These are phyloP conservation scores for Wallacemonas sp. DNA, from an alignment of 208 protist genomes.

Conservation along the genomic window DNA sequence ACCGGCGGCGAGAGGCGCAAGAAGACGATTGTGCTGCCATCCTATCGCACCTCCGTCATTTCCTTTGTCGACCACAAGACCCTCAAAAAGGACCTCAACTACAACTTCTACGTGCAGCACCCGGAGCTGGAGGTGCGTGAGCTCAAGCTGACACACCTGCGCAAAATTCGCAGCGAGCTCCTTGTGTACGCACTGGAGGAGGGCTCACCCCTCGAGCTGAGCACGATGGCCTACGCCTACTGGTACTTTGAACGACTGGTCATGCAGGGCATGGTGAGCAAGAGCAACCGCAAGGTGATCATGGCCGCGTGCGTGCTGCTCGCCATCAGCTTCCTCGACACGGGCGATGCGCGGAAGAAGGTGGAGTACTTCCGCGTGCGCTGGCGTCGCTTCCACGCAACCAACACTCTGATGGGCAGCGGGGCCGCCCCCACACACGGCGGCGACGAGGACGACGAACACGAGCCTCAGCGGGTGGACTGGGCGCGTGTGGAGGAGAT, in stretches of 20 bases:
- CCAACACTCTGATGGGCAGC: constrained; percentile 16
- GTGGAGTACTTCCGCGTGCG: constrained; percentile 66
- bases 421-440: constrained; percentile 20
- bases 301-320: constrained; percentile 71
- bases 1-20: constrained; percentile 81
- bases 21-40: constrained; percentile 76
- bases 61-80: constrained; percentile 83
- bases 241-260: constrained; percentile 90
- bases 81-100: constrained; percentile 87
- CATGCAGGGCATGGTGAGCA: constrained; percentile 77
- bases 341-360: constrained; percentile 71
- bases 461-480: constrained; percentile 66
- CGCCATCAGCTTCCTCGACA: constrained; percentile 85
- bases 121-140: constrained; percentile 82
- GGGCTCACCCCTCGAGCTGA: constrained; percentile 64
- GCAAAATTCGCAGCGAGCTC: constrained; percentile 67
- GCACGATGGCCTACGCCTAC: constrained; percentile 78
- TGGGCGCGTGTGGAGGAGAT: constrained; percentile 67
- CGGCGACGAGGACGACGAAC: constrained; percentile 39
- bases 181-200: constrained; percentile 76
- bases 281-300: constrained; percentile 75
- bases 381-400: constrained; percentile 58
- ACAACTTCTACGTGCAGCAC: constrained; percentile 87
- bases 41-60: constrained; percentile 81
- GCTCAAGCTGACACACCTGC: constrained; percentile 84